Evolutionary conservation across 73 alveolate genomes (phyloP), one percentile per base, ranked within the genome.

Genomic region (Paramecium sexaurelia): DNA sequence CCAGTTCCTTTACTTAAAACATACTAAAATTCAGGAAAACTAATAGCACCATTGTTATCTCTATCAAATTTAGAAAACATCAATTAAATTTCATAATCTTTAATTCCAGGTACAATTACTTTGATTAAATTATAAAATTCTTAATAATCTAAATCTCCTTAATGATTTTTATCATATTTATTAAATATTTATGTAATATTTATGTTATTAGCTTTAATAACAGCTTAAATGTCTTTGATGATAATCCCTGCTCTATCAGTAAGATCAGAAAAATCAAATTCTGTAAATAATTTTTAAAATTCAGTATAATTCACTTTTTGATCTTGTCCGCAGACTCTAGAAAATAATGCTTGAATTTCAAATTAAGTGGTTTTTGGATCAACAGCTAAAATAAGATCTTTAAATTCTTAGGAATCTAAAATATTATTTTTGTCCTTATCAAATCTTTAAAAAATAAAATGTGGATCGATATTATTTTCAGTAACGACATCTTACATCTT

Each of bases 11-110:
- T 68, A 26, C 91, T 88, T 15, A 88, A 24, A 0, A 88, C 66
- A 47, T 88, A 68, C n/a, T 68, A 56, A 88, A 88, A 88, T 47
- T 88, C 94, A 41, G 85, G 55, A 27, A 69, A 88, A 88, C 87
- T 82, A 7, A 88, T 40, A 26, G 85, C 39, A 6, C 87, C 45
- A 57, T 88, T 82, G n/a, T 35, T 24, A 40, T 88, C 87, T 11
- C 85, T 15, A 27, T 88, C 94, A 69, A 88, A 88, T 43, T 69
- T 88, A 7, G 82, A 24, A 69, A 88, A 88, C 32, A 88, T 88
- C 6, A 88, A 55, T 26, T 43, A 5, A 17, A 88, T 88, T 69
- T 88, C 94, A 69, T 88, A 69, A 88, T 88, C 94, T 47, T 88
- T 88, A 32, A 88, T 37, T 41, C 94, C 94, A 13, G 85, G 85